These are phyloP conservation scores for Epichloe bromicola DNA, from an alignment of 2,329 filamentous ascomycete genomes.

Conservation along the genomic window DNA sequence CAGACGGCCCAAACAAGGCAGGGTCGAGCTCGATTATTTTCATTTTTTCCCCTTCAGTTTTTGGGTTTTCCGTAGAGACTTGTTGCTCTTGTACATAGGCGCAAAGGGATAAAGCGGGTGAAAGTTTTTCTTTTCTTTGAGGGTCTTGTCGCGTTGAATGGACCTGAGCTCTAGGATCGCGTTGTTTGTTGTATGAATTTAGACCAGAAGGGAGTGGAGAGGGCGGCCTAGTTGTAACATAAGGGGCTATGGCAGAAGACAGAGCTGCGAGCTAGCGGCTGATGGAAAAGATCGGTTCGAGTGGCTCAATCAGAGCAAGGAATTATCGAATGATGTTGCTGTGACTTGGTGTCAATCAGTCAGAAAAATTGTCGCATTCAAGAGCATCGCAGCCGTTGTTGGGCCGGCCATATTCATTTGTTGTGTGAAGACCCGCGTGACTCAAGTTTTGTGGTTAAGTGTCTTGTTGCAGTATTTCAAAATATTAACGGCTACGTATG, in stretches of 20 bases:
- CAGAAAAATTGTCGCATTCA: no score
- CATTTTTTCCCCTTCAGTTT: background rate
- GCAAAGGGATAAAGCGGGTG: constrained; percentile 3
- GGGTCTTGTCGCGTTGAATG: background rate
- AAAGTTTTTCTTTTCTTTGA: background rate
- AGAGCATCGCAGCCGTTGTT: no score
- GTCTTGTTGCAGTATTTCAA: background rate
- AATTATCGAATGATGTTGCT: background rate
- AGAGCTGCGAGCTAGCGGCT: background rate
- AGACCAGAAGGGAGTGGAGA: background rate
- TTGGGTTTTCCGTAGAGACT: background rate
- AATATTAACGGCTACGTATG: no score
- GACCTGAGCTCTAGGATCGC: background rate
- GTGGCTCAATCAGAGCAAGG: background rate
- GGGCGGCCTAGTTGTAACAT: constrained; percentile 3
- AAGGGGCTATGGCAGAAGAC: background rate
- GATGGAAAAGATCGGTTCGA: background rate
- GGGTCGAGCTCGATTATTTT: background rate
- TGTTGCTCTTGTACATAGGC: background rate
- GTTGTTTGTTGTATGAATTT: constrained; percentile 3
- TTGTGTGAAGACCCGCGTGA: no score
- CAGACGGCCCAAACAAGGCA: background rate
- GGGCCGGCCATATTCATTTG: no score
- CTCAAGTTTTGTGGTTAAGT: background rate
- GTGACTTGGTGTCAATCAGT: background rate